A percentile compares a stretch with the other conserved stretches of the same genome.
phyloP scores from a whole-genome alignment of 1,284 basidiomycete genomes.

The Ceratobasidium sp. region DNA sequence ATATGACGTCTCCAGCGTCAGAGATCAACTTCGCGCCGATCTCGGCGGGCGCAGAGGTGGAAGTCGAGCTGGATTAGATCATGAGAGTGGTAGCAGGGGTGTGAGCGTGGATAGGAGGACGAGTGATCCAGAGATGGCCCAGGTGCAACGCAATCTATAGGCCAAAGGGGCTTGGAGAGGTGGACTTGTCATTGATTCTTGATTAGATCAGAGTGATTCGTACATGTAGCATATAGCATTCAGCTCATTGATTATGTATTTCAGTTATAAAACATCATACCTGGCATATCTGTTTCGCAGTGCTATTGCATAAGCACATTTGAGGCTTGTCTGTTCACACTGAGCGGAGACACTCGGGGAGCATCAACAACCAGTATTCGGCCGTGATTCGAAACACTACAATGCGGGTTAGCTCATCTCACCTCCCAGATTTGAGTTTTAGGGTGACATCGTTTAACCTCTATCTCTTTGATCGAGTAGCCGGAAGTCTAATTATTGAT shows the following conservation, averaged over 20 bases:
- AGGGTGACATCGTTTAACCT: too few relatives aligned
- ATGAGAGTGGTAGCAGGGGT: background rate
- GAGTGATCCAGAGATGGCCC: conserved; percentile 13
- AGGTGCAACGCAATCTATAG: background rate
- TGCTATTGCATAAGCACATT: too few relatives aligned
- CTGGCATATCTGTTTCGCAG: too few relatives aligned
- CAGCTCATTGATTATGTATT: background rate
- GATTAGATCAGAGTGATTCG: background rate
- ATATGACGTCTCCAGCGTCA: conserved; percentile 33
- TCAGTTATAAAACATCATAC: background rate
- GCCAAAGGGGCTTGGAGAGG: background rate
- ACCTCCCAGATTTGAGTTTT: too few relatives aligned
- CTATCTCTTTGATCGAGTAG: too few relatives aligned
- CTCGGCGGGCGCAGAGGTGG: background rate
- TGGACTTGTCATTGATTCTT: too few relatives aligned
- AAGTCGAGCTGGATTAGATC: background rate
- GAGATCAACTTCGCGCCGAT: background rate
- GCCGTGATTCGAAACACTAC: too few relatives aligned
- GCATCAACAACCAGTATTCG: too few relatives aligned
- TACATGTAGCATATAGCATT: background rate
- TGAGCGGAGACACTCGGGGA: too few relatives aligned
- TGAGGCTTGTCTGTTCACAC: too few relatives aligned
- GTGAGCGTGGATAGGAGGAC: background rate
- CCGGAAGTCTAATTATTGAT: too few relatives aligned
- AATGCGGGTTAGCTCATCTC: too few relatives aligned